These are phyloP conservation scores for Rachicladosporium sp. DNA, from an alignment of 2,329 filamentous ascomycete genomes.

Conservation along the genomic window DNA sequence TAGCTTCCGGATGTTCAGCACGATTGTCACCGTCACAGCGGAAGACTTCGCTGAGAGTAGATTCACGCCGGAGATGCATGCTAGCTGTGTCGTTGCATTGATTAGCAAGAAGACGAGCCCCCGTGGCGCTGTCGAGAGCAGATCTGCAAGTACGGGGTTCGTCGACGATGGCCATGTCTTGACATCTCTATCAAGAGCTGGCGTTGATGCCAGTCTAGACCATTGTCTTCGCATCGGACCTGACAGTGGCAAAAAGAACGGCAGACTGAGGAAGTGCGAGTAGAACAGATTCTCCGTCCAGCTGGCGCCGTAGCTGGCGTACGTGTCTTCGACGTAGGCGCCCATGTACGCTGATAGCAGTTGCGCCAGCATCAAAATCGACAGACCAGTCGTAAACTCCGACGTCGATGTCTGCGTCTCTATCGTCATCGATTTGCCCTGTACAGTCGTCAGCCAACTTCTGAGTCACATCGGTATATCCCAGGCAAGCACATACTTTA, in stretches of 20 bases:
- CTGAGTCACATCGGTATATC: neutral
- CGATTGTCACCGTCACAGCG: conserved; percentile 89
- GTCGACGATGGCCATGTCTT: conserved; percentile 2
- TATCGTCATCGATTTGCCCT: conserved; percentile 32
- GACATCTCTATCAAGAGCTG: conserved; percentile 40
- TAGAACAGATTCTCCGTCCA: conserved; percentile 98
- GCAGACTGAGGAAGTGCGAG: conserved; percentile 63
- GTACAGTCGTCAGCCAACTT: conserved; percentile 6
- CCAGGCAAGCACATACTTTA: conserved; percentile 47
- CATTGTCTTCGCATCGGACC: conserved; percentile 54
- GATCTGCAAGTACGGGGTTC: conserved; percentile 5
- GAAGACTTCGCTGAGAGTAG: conserved; percentile 79
- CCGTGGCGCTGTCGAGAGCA: conserved; percentile 35
- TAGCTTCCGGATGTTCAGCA: conserved; percentile 88
- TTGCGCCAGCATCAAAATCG: conserved; percentile 77
- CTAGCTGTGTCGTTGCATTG: conserved; percentile 82
- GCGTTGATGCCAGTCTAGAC: conserved; percentile 48
- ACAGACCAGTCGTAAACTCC: conserved; percentile 57
- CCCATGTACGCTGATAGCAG: conserved; percentile 88
- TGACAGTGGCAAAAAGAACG: conserved; percentile 63
- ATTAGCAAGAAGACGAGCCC: conserved; percentile 59
- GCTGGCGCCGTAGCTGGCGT: conserved; percentile 70
- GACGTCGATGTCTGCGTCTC: conserved; percentile 28
- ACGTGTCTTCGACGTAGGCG: conserved; percentile 84
- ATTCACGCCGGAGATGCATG: conserved; percentile 92